phyloP scores from a whole-genome alignment of 257 asterid genomes.

The Plantago elongata region DNA sequence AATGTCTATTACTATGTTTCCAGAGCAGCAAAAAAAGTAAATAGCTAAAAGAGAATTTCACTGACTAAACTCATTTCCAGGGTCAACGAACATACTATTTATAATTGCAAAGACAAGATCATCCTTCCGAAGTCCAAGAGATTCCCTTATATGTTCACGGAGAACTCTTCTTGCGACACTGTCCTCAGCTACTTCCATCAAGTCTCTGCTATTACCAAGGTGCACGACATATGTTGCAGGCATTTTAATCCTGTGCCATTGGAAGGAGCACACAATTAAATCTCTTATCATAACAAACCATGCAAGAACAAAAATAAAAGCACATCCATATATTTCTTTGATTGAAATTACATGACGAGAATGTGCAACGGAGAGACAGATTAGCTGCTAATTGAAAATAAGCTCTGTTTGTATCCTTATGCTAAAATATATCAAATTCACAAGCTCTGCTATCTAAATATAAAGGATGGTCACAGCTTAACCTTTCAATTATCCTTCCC shows the following conservation, averaged over 20 bases:
- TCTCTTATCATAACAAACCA: constrained; percentile 8
- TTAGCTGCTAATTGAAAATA: background rate
- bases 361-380: background rate
- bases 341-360: background rate
- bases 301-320: constrained; percentile 16
- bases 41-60: background rate
- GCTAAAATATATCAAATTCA: background rate
- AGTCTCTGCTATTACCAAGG: constrained; percentile 93
- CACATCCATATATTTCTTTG: background rate
- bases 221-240: constrained; percentile 90
- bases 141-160: constrained; percentile 83
- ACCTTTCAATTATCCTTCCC: too few relatives aligned
- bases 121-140: constrained; percentile 80
- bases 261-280: constrained; percentile 16
- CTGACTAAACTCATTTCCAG: constrained; percentile 16
- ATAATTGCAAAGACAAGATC: constrained; percentile 77
- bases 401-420: background rate
- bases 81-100: constrained; percentile 62
- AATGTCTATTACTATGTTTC: background rate
- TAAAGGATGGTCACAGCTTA: too few relatives aligned
- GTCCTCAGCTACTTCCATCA: constrained; percentile 87
- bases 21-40: constrained; percentile 1
- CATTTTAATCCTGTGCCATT: constrained; percentile 78
- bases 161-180: constrained; percentile 72
- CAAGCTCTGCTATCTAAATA: background rate